A percentile compares a stretch with the other conserved stretches of the same genome.
These are phyloP conservation scores for Tricholoma flavovirens DNA, from an alignment of 768 basidiomycete species.

Conservation along the genomic window DNA sequence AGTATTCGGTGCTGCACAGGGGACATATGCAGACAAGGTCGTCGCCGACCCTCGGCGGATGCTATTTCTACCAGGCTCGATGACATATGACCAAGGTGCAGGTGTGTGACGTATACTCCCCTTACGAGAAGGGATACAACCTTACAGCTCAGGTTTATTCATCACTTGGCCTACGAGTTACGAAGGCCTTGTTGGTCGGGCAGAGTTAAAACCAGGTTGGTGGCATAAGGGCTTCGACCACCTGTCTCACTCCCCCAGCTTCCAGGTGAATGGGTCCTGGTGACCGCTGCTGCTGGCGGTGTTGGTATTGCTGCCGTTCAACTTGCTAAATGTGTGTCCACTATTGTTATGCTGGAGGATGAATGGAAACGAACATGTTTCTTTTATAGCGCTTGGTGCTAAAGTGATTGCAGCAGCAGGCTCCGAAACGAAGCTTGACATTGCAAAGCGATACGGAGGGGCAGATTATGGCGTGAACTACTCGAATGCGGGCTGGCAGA, in stretches of 20 bases:
- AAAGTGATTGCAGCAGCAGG: constrained; percentile 94
- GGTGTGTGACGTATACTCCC: constrained; percentile 43
- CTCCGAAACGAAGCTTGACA: constrained; percentile 69
- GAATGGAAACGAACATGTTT: background rate
- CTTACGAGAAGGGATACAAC: background rate
- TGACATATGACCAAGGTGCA: constrained; percentile 84
- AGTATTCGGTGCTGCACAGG: constrained; percentile 81
- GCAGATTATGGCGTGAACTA: constrained; percentile 87
- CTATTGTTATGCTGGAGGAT: background rate
- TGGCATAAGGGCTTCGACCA: background rate
- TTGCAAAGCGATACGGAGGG: constrained; percentile 69
- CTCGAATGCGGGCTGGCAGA: constrained; percentile 75
- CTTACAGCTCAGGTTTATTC: constrained; percentile 49
- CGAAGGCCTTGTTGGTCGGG: constrained; percentile 84
- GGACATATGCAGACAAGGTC: constrained; percentile 75
- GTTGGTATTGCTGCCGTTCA: constrained; percentile 92
- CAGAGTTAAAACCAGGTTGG: constrained; percentile 68
- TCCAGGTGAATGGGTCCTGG: constrained; percentile 83
- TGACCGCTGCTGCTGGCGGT: constrained; percentile 94
- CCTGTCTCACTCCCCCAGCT: background rate
- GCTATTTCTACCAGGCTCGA: constrained; percentile 63
- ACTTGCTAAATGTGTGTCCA: constrained; percentile 72
- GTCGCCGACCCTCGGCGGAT: constrained; percentile 46
- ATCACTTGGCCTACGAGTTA: constrained; percentile 95
- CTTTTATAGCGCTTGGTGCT: constrained; percentile 67